Conservation (phyloP, 148 eudicot species). For the Rhododendron ovatum region DNA sequence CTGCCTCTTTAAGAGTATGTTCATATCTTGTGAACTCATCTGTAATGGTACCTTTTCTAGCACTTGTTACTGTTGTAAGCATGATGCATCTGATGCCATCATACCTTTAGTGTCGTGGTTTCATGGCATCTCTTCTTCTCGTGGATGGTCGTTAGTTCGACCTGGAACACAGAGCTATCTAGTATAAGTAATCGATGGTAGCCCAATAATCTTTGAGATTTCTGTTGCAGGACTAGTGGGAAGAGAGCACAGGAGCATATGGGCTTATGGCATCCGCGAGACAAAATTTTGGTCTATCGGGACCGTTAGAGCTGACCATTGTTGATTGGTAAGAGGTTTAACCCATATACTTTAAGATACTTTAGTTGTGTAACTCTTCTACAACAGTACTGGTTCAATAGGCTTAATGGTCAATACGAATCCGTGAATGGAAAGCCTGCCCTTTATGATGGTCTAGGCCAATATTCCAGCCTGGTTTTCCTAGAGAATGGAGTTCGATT, state of each 20-base stretch:
- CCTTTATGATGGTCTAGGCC: neutral
- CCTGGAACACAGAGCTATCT: neutral
- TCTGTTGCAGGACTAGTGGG: constrained; percentile 10
- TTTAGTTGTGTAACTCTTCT: neutral
- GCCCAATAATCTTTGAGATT: neutral
- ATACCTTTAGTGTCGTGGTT: too few relatives aligned
- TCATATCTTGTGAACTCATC: too few relatives aligned
- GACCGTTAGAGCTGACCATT: constrained; percentile 36
- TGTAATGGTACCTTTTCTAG: too few relatives aligned
- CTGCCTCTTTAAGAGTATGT: too few relatives aligned
- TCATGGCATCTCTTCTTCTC: neutral
- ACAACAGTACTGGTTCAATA: neutral
- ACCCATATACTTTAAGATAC: neutral
- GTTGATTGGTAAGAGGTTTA: constrained; percentile 40
- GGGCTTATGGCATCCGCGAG: constrained; percentile 18
- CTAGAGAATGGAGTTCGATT: neutral
- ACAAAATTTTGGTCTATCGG: constrained; percentile 35
- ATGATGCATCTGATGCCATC: neutral
- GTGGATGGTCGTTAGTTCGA: neutral
- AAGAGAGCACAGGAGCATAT: constrained; percentile 13
- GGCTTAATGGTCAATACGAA: neutral
- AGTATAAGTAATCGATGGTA: neutral
- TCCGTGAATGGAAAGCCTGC: neutral
- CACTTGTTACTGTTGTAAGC: too few relatives aligned
- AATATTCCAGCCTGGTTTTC: neutral